A percentile compares a stretch with the other conserved stretches of the same genome.
Evolutionary conservation across 73 alveolate species (phyloP).

Genomic region (Paramecium bursaria): DNA sequence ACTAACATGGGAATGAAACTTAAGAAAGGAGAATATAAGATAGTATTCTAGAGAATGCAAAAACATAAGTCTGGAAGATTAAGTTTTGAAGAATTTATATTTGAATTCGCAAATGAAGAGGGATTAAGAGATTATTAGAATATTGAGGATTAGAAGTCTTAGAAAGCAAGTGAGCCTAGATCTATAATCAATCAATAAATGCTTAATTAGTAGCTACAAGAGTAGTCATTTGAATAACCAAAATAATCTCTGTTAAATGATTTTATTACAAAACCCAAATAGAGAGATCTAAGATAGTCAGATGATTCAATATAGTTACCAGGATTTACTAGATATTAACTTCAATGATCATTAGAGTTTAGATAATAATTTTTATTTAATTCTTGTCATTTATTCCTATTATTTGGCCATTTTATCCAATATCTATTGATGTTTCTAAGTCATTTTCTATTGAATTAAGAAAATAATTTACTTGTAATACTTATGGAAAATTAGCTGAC

Average conservation of each 20-base stretch:
- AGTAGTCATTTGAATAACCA: conserved; percentile 2
- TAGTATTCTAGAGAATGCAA: conserved; percentile 4
- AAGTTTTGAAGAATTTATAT: conserved; percentile 31
- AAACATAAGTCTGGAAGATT: conserved; percentile 49
- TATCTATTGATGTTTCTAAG: too few species aligned
- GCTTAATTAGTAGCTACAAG: conserved; percentile 5
- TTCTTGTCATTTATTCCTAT: too few species aligned
- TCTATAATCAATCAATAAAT: conserved; percentile 18
- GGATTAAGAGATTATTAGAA: background rate
- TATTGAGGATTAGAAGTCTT: too few species aligned
- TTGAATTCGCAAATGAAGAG: conserved; percentile 17
- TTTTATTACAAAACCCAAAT: background rate
- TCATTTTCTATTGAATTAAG: too few species aligned
- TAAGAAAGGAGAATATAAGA: background rate
- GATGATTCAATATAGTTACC: conserved; percentile 43
- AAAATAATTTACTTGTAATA: too few species aligned
- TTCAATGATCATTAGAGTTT: too few species aligned
- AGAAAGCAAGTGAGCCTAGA: too few species aligned
- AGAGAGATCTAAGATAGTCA: background rate
- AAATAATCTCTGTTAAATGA: background rate
- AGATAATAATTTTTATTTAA: too few species aligned
- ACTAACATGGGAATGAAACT: conserved; percentile 11
- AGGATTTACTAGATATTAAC: conserved; percentile 45
- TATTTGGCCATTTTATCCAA: too few species aligned
- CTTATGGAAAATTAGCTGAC: too few species aligned